phyloP scores from a whole-genome alignment of 176 grass and related monocot species.

The Aegilops longissima region DNA sequence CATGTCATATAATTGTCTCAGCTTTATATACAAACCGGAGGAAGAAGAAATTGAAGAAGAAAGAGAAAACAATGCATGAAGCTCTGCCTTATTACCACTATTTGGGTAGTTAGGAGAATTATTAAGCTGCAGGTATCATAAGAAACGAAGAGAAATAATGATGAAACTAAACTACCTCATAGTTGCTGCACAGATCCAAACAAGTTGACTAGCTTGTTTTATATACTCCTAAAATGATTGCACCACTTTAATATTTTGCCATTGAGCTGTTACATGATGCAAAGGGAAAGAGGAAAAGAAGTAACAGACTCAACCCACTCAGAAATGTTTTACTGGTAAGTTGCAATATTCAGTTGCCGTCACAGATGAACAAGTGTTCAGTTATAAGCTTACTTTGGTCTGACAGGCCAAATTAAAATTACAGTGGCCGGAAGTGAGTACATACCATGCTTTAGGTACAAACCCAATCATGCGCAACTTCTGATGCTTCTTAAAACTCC shows the following conservation, averaged over 20 bases:
- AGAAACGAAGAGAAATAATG: neutral
- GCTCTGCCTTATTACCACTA: neutral
- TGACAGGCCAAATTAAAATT: neutral
- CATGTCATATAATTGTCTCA: neutral
- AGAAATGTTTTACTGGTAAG: no score
- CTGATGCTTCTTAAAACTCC: neutral
- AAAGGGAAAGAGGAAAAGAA: neutral
- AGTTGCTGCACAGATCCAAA: neutral
- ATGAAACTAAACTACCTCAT: conserved; percentile 11
- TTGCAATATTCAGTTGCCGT: no score
- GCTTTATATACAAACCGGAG: neutral
- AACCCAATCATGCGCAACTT: neutral
- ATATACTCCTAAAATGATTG: conserved; percentile 9
- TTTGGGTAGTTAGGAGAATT: conserved; percentile 4
- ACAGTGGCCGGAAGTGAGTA: neutral
- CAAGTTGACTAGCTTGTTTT: conserved; percentile 4
- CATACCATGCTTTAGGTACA: neutral
- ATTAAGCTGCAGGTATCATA: neutral
- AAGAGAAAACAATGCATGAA: neutral
- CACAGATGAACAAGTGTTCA: no score
- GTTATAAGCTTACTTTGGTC: neutral
- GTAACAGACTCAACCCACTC: no score
- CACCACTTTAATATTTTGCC: neutral
- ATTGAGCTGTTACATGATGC: neutral
- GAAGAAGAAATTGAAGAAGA: neutral